Base-by-base conservation (phyloP, 2,329 filamentous ascomycete species). In the Sporothrix schenckii region DNA sequence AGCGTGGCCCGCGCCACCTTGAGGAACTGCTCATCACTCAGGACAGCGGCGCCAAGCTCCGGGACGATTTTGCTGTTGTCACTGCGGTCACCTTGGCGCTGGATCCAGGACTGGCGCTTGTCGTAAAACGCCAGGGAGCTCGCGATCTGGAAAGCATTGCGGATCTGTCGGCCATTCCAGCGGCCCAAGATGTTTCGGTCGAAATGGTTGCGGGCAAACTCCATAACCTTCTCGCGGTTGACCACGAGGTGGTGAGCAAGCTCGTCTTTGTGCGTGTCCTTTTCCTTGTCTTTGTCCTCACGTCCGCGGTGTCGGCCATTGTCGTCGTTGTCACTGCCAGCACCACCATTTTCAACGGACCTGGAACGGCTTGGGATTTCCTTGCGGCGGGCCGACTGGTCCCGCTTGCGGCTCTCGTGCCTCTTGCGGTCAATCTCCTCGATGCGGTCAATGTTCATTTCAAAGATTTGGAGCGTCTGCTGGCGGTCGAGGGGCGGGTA, bases 131-230 rank as follows among this genome's bases (percentile, higher is more conserved):
- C 74, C 6, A 75, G 69, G 13, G 69, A 72, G n/a, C 69, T 68
- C 4, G 74, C 74, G 3, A 74, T 70, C 68, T 75, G 72, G 69
- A 75, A 81, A 4, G 80, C 80, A 56, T 82, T 82, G 21, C 80
- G 80, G 69, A 82, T 82, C 72, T 82, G 79, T 0, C 81, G 76
- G 0, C 74, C 74, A 53, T 75, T 75, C 74, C 73, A 74, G 24
- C 70, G 68, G 14, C 66, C 63, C n/a, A 47, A 52, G 9, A 65
- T 52, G 16, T 58, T 56, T n/a, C 30, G 4, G 27, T 69, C 56
- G 24, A 68, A 72, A 24, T 72, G 68, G n/a, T 50, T 16, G 9
- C 24, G n/a, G 14, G 72, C 72, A 68, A 70, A 73, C 9, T 53
- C n/a, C 30, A 72, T 65, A 27, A 73, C 65, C 10, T 34, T 61